A percentile compares a stretch with the other conserved stretches of the same genome.
phyloP scores from a whole-genome alignment of 2,329 filamentous ascomycete genomes.

The Alternaria conjuncta region DNA sequence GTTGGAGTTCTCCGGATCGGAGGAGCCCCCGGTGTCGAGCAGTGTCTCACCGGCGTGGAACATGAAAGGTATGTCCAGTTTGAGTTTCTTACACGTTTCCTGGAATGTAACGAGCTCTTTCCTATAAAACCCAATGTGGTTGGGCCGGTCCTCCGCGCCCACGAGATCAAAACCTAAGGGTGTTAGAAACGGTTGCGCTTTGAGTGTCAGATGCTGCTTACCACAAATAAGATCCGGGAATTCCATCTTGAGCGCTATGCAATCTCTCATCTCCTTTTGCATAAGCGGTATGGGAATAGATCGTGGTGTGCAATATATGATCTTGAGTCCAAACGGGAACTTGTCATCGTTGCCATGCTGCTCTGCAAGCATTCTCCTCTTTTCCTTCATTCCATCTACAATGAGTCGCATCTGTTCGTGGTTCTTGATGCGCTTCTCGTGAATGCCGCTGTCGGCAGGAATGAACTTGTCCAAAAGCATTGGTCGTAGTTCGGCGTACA shows the following conservation, averaged over 20 bases:
- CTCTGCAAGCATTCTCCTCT: conserved; percentile 51
- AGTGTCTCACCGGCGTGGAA: conserved; percentile 81
- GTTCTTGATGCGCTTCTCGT: conserved; percentile 58
- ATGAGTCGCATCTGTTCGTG: conserved; percentile 61
- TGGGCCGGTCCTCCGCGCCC: conserved; percentile 68
- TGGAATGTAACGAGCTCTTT: conserved; percentile 65
- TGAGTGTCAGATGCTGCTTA: conserved; percentile 43
- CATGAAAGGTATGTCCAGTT: conserved; percentile 70
- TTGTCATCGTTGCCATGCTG: conserved; percentile 44
- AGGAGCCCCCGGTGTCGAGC: conserved; percentile 65
- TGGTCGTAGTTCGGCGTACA: conserved; percentile 74
- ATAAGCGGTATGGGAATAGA: conserved; percentile 62
- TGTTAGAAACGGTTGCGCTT: conserved; percentile 9
- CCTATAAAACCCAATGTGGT: conserved; percentile 64
- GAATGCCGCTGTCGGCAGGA: conserved; percentile 62
- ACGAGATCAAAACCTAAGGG: conserved; percentile 71
- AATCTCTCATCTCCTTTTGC: conserved; percentile 63
- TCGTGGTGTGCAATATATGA: conserved; percentile 74
- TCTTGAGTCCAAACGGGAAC: conserved; percentile 69
- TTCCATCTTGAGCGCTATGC: conserved; percentile 63
- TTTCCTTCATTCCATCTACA: conserved; percentile 58
- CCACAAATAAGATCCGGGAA: conserved; percentile 69
- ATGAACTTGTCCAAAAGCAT: conserved; percentile 73
- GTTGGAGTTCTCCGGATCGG: conserved; percentile 65
- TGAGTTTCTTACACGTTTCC: conserved; percentile 55